Base-by-base conservation (phyloP, 345 rosid species). In the Carallia pectinifolia region DNA sequence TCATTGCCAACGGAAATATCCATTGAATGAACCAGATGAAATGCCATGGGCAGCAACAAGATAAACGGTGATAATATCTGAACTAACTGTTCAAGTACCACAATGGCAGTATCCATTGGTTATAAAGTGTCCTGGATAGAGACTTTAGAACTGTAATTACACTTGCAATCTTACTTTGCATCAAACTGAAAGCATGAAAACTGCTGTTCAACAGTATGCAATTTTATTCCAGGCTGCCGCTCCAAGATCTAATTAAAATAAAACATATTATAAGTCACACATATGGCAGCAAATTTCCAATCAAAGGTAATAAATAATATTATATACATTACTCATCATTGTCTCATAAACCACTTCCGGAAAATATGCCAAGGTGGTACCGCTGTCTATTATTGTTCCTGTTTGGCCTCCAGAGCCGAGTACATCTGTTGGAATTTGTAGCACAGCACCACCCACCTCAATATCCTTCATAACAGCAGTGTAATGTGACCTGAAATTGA, bases 341-440 rank as follows among this genome's bases (percentile, higher is more conserved):
- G 85, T 66, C 31, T 87, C 76, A 73, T 87, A 90, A 63, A 91
- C 78, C 33, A 66, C 48, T 0, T 71, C 54, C 2, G 98, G 97
- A 63, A 94, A 86, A 85, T 91, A 94, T 62, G 92, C 89, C 85
- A 94, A 84, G 71, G 97, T 91, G 68, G 98, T 91, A 70, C 98
- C 98, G 76, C 97, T 94, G 71, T 94, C 98, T 44, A 94, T 64
- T 68, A 94, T 90, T 47, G 97, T 83, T 78, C 87, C 91, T 66
- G 72, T 87, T 9, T 61, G 71, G 38, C 74, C 82, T 39, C 82
- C 80, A 40, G 72, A 52, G 60, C 76, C 87, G 73, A 88, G 83
- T 37, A 79, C 5, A 83, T 80, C 77, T 75, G 87, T 76, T 71
- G 95, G 85, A 78, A 94, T 82, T 6, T 80, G 74, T 68, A 91